A percentile compares a stretch with the other conserved stretches of the same genome.
Evolutionary conservation across 2,329 filamentous ascomycete species (phyloP).

Genomic region (Sordariomycetes sp.): DNA sequence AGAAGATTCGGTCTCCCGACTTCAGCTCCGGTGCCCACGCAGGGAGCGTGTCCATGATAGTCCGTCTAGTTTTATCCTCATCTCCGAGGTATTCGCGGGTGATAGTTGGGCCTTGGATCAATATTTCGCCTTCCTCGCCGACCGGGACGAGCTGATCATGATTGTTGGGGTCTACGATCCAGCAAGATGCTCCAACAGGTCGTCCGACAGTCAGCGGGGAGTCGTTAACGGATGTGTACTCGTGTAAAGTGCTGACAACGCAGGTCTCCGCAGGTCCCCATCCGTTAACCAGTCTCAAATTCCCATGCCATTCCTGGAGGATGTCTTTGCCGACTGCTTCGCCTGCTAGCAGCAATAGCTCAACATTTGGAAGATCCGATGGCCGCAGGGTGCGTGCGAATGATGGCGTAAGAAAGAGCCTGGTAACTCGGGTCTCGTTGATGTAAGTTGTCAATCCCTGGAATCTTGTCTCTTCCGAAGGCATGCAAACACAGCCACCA

Average conservation of each 20-base stretch:
- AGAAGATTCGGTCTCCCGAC: constrained; percentile 19
- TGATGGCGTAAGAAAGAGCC: constrained; percentile 4
- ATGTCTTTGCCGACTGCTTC: constrained; percentile 5
- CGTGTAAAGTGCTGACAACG: constrained; percentile 5
- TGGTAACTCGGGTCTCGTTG: neutral
- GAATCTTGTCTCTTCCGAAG: neutral
- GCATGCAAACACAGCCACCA: neutral
- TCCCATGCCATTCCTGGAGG: constrained; percentile 4
- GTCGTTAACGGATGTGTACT: constrained; percentile 1
- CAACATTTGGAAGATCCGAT: constrained; percentile 17
- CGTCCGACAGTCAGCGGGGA: constrained; percentile 4
- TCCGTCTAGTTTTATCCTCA: constrained; percentile 14
- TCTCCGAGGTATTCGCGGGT: constrained; percentile 38
- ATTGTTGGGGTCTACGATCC: constrained; percentile 6
- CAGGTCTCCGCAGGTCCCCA: constrained; percentile 8
- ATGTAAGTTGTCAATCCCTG: neutral
- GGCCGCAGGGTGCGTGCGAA: constrained; percentile 4
- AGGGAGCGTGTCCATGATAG: neutral
- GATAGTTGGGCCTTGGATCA: constrained; percentile 21
- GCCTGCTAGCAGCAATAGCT: constrained; percentile 5
- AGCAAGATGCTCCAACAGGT: constrained; percentile 6
- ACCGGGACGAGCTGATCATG: constrained; percentile 5
- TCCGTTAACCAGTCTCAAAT: constrained; percentile 4
- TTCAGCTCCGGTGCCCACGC: constrained; percentile 19
- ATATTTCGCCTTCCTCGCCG: constrained; percentile 7